Evolutionary conservation across 805 yeast species (phyloP), one percentile per base, ranked within the genome.

Genomic region (Komagataella phaffii): DNA sequence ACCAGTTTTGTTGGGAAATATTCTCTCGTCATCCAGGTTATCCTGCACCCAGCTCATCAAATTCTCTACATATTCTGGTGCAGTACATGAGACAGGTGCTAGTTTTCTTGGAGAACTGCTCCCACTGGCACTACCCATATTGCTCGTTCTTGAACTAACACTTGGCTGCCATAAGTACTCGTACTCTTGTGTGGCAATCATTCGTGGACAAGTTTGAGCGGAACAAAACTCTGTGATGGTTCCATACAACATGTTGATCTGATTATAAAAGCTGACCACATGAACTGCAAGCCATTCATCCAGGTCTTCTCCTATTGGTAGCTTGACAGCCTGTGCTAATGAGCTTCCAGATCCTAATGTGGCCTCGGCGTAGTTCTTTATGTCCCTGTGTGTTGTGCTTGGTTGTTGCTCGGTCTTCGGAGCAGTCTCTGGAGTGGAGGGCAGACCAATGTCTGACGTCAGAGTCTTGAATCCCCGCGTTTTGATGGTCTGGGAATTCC

Each of bases 261-360:
- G 99, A 64, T 90, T 90, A 69, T 87, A 91, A 63, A 91, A 93
- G 66, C 91, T 98, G 17, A 90, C 97, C n/a, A 91, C 93, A 64
- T 91, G 96, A 10, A 90, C 95, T 0, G 99, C 98, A 52, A 91
- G 68, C 99, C 99, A 91, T 65, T 91, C 99, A 59, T 85, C 83
- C 52, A 81, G 63, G 60, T 88, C 93, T 66, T 91, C 99, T 54
- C 93, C 98, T 58, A 79, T 85, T 17, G 99, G 99, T 24, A 93
- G 72, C 62, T 85, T 85, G 19, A 91, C 98, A 0, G 98, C 98
- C 65, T 88, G 95, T 23, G 86, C 85, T 56, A 93, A 73, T 2
- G 90, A 90, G 36, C 91, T 83, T 43, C 91, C 95, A 0, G 96
- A 85, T 0, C 99, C 99, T 50, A 93, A 72, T 0, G 99, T 91